phyloP scores from a whole-genome alignment of 768 basidiomycete species.

The Mycena venus region DNA sequence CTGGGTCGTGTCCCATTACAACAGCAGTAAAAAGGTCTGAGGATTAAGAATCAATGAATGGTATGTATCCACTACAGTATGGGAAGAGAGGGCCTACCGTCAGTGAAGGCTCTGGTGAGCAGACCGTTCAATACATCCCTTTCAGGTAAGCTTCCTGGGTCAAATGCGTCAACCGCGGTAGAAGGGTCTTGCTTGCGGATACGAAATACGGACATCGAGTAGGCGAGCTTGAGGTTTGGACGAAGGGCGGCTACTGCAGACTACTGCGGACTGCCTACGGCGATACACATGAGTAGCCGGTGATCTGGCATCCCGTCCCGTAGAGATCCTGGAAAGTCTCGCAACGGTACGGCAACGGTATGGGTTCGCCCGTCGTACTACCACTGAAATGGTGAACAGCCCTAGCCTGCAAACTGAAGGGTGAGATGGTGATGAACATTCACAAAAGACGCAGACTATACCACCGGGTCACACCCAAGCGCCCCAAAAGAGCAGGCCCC shows the following conservation, averaged over 20 bases:
- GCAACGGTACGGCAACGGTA: no score
- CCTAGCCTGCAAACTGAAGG: no score
- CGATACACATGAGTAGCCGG: no score
- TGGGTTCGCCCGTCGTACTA: no score
- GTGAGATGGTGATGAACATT: no score
- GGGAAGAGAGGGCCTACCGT: neutral
- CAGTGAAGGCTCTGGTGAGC: conserved; percentile 7
- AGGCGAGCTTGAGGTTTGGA: no score
- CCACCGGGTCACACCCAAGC: neutral
- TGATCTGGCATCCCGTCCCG: no score
- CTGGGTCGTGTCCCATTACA: neutral
- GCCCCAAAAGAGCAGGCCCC: neutral
- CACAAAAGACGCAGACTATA: neutral
- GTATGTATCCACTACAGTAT: neutral
- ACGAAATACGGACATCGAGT: neutral
- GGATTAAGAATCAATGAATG: neutral
- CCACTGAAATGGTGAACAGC: no score
- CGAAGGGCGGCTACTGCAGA: no score
- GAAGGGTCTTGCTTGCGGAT: conserved; percentile 17
- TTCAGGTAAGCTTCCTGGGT: conserved; percentile 21
- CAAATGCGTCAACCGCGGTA: neutral
- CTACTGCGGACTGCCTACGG: no score
- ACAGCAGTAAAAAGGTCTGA: conserved; percentile 13
- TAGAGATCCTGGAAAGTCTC: no score
- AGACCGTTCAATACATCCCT: neutral